Evolutionary conservation across 441 rosid genomes (phyloP).

Genomic region (Arabidopsis lyrata): DNA sequence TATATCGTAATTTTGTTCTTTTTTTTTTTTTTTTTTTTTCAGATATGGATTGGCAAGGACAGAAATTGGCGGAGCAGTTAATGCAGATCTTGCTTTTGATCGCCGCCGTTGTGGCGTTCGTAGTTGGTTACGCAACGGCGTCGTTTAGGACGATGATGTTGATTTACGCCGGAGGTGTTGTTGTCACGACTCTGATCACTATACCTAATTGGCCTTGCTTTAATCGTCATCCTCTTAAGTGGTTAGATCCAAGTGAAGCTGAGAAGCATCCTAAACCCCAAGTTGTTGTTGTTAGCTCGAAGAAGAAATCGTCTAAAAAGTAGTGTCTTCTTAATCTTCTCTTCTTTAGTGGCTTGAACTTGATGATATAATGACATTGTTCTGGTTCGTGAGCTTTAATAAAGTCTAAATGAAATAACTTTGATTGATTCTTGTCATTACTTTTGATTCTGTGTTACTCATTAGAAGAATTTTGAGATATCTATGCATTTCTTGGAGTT

Average conservation of each 20-base stretch:
- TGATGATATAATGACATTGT: not conserved
- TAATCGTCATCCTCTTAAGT: conserved; percentile 76
- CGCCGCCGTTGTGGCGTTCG: conserved; percentile 63
- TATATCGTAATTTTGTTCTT: not conserved
- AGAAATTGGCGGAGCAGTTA: conserved; percentile 87
- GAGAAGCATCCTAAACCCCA: conserved; percentile 89
- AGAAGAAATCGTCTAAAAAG: conserved; percentile 77
- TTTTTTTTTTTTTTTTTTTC: conserved; percentile 31
- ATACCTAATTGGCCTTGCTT: conserved; percentile 94
- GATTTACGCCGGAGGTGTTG: conserved; percentile 77
- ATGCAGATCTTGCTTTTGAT: conserved; percentile 84
- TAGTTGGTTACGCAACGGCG: conserved; percentile 56
- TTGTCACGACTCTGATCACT: conserved; percentile 68
- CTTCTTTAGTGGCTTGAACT: not conserved
- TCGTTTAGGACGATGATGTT: conserved; percentile 83
- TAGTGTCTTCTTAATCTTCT: conserved; percentile 40
- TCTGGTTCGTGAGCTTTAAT: conserved; percentile 1
- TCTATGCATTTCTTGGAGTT: not conserved
- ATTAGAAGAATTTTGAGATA: not conserved
- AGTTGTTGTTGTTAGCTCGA: conserved; percentile 48
- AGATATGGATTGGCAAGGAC: conserved; percentile 99
- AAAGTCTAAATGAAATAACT: conserved; percentile 9
- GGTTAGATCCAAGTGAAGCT: conserved; percentile 83
- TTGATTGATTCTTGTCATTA: conserved; percentile 15
- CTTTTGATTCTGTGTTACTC: not conserved